A percentile compares a stretch with the other conserved stretches of the same genome.
Evolutionary conservation across 768 basidiomycete species (phyloP).

Genomic region (Naganishia kalamii): DNA sequence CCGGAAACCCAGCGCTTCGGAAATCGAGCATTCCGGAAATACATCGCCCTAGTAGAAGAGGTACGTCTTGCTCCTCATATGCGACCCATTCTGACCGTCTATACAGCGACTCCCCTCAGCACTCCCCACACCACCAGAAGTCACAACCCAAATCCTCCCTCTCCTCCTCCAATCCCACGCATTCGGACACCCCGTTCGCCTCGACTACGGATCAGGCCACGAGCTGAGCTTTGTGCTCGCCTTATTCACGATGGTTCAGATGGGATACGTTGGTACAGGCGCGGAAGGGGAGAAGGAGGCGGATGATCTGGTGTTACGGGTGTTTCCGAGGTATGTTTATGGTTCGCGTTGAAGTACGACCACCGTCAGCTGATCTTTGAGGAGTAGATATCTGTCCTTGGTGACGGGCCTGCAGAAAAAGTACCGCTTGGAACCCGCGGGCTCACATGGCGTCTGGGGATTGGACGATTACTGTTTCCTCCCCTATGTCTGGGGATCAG

Average conservation of each 20-base stretch:
- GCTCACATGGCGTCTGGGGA: conserved; percentile 99
- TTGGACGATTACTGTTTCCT: conserved; percentile 95
- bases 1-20: conserved; percentile 71
- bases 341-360: background rate
- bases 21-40: conserved; percentile 80
- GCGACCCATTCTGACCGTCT: background rate
- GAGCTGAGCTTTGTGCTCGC: conserved; percentile 82
- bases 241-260: conserved; percentile 48
- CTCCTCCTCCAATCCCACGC: conserved; percentile 62
- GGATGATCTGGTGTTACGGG: conserved; percentile 41
- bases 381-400: conserved; percentile 64
- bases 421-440: conserved; percentile 97
- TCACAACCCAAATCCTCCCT: conserved; percentile 63
- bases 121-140: conserved; percentile 53
- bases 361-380: background rate
- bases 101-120: conserved; percentile 47
- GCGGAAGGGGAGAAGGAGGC: conserved; percentile 33
- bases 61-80: conserved; percentile 49
- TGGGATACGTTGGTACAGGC: conserved; percentile 27
- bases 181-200: conserved; percentile 81
- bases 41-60: conserved; percentile 67
- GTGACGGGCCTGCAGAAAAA: conserved; percentile 80
- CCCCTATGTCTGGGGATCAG: conserved; percentile 57
- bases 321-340: conserved; percentile 39
- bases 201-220: conserved; percentile 97